Evolutionary conservation across 257 asterid species (phyloP).

Genomic region (Solanum sitiens): DNA sequence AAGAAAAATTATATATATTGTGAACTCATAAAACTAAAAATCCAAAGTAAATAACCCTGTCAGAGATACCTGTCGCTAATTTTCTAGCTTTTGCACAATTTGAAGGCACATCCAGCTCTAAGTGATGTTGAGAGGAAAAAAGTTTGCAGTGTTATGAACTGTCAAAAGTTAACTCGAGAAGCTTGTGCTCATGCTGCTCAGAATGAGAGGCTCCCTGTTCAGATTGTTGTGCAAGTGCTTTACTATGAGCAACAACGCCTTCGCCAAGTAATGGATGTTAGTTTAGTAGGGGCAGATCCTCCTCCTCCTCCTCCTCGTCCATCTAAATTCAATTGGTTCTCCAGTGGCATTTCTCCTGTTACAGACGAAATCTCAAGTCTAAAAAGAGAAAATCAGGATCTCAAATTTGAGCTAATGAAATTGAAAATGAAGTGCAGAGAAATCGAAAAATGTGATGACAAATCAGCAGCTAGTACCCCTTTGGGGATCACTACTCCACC

Average conservation of each 20-base stretch:
- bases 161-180: conserved; percentile 85
- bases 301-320: conserved; percentile 31
- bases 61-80: background rate
- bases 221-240: conserved; percentile 78
- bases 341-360: conserved; percentile 17
- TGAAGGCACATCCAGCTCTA: conserved; percentile 73
- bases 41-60: background rate
- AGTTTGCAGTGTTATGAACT: conserved; percentile 84
- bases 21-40: background rate
- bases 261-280: conserved; percentile 43
- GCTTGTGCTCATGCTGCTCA: conserved; percentile 94
- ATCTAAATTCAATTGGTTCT: conserved; percentile 10
- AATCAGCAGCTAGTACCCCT: conserved; percentile 24
- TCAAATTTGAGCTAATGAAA: conserved; percentile 55
- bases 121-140: conserved; percentile 79
- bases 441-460: conserved; percentile 26
- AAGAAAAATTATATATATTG: background rate
- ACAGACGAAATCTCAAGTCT: conserved; percentile 37
- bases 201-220: conserved; percentile 81
- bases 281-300: conserved; percentile 14
- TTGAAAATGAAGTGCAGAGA: conserved; percentile 49
- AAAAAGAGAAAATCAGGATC: conserved; percentile 55
- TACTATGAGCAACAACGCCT: conserved; percentile 89
- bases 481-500: conserved; percentile 8
- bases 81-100: background rate